Base-by-base conservation (phyloP, 306 rosid species). In the Sesbania bispinosa region DNA sequence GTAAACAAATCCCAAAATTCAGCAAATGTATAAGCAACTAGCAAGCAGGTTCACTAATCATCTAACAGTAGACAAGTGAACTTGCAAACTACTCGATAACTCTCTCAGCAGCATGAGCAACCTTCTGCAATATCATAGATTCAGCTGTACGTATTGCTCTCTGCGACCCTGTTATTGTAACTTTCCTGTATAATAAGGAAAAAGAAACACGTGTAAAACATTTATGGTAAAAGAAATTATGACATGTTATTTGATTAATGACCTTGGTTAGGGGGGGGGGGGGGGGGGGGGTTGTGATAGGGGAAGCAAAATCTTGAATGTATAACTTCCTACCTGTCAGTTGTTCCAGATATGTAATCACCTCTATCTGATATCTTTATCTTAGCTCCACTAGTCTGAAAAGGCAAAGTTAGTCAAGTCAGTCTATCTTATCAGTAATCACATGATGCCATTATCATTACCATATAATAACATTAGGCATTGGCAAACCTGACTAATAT, bases 291-390 rank as follows among this genome's bases (percentile, higher is more conserved):
- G 18, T n/a, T n/a, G n/a, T n/a, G n/a, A n/a, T 26, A 16, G 36
- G 33, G 42, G 36, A 50, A 42, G 33, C 42, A 62, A 74, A 69
- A 48, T 58, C 19, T 14, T 38, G 58, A 36, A 36, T 45, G 53
- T 70, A 67, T 33, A 24, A 47, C 51, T 27, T 59, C 82, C 38
- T 15, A 95, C 99, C 99, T 91, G 53, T 95, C 97, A n/a, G 86
- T 82, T 73, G 99, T 95, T 77, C 99, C 99, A 59, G 97, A 82
- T 82, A 95, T 83, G 86, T 88, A 95, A 81, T 95, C 99, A 2
- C 96, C 99, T 76, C 99, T 85, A 73, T 95, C 97, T 19, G 99
- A 95, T 81, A 95, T 95, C 90, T 92, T 95, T 85, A 95, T 91
- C 92, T 90, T 95, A 62, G 99, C 99, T 21, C 99, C 99, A 70